Evolutionary conservation across 2,329 filamentous ascomycete genomes (phyloP).

Genomic region (Pochonia chlamydosporia): DNA sequence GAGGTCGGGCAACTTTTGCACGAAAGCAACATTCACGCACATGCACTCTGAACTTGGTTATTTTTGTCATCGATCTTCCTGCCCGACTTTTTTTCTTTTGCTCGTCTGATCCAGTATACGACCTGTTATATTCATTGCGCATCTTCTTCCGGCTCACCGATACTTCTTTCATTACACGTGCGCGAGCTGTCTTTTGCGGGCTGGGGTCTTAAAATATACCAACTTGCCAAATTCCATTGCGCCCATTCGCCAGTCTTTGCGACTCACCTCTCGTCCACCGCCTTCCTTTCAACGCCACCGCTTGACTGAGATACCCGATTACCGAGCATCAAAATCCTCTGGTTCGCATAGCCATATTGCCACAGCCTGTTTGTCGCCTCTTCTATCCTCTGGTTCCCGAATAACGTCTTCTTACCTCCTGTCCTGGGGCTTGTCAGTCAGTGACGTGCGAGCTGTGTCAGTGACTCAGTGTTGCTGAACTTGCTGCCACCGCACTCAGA

Average conservation of each 20-base stretch:
- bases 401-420: too few species aligned
- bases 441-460: too few species aligned
- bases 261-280: background rate
- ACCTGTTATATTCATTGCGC: background rate
- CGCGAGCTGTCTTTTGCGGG: background rate
- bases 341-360: background rate
- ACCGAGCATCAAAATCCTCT: background rate
- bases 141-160: background rate
- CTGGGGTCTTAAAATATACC: background rate
- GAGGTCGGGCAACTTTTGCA: constrained; percentile 1
- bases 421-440: too few species aligned
- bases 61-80: background rate
- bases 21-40: constrained; percentile 3
- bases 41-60: background rate
- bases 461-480: background rate
- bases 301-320: background rate
- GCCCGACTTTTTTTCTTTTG: background rate
- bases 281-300: background rate
- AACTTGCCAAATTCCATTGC: background rate
- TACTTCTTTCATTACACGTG: background rate
- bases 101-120: background rate
- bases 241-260: background rate
- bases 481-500: background rate
- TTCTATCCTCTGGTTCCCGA: background rate
- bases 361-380: background rate